Conservation (phyloP, 306 rosid genomes). For the Luffa aegyptiaca region DNA sequence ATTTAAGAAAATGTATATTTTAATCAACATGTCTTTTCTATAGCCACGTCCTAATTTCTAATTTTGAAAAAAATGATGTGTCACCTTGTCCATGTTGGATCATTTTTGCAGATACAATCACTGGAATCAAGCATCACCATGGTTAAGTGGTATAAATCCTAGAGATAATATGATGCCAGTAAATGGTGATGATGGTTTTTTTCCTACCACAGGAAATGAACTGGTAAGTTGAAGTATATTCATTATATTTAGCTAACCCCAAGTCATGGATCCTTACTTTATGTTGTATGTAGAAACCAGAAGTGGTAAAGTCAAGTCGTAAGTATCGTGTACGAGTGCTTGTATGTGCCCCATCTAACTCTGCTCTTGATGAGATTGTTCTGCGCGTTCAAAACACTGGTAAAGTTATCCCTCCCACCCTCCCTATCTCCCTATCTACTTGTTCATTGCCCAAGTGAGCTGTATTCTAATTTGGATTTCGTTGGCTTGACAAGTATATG, state of each 20-base stretch:
- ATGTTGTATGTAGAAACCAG: slow-evolving; percentile 59
- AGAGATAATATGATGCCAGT: slow-evolving; percentile 72
- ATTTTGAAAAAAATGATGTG: not conserved
- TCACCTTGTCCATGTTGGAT: not conserved
- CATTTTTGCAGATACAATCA: slow-evolving; percentile 39
- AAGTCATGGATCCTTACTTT: slow-evolving; percentile 22
- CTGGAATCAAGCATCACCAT: slow-evolving; percentile 70
- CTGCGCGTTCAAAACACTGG: slow-evolving; percentile 77
- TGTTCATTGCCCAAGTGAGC: not conserved
- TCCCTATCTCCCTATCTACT: slow-evolving; percentile 1
- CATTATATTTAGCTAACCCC: not conserved
- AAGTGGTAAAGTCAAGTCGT: slow-evolving; percentile 68
- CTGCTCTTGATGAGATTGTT: slow-evolving; percentile 95
- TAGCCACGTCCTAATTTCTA: not conserved
- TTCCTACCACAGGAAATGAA: slow-evolving; percentile 81
- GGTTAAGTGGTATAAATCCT: slow-evolving; percentile 60
- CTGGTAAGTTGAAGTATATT: slow-evolving; percentile 25
- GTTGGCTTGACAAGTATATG: not conserved
- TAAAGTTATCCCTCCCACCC: slow-evolving; percentile 12
- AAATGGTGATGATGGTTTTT: slow-evolving; percentile 81
- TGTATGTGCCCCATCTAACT: slow-evolving; percentile 93
- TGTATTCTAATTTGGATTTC: not conserved
- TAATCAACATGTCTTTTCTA: not conserved
- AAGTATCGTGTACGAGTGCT: slow-evolving; percentile 82
- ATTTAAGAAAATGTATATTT: not conserved